These are phyloP conservation scores for Ophiostoma montium DNA, from an alignment of 2,329 filamentous ascomycete species.

Conservation along the genomic window DNA sequence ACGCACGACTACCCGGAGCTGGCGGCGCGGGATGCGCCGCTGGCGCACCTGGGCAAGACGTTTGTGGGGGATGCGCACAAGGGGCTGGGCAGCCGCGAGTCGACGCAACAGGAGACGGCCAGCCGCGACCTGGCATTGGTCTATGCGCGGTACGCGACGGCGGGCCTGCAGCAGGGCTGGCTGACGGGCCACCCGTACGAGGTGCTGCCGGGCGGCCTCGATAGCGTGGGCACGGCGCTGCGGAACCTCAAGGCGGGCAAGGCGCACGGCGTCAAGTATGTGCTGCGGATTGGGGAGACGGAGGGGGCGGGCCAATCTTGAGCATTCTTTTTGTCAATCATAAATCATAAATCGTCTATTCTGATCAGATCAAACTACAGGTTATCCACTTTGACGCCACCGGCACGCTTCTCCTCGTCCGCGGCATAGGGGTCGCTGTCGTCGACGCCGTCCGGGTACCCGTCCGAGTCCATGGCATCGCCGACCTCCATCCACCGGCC, in stretches of 20 bases:
- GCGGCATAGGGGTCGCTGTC: conserved; percentile 3
- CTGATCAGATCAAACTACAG: no score
- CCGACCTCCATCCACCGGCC: conserved; percentile 61
- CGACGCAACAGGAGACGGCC: not conserved
- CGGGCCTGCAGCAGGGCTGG: conserved; percentile 32
- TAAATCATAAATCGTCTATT: no score
- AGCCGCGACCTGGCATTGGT: conserved; percentile 24
- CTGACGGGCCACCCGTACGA: conserved; percentile 35
- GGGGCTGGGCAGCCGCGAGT: not conserved
- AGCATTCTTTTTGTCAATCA: no score
- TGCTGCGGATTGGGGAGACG: conserved; percentile 26
- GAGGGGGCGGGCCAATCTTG: conserved; percentile 2
- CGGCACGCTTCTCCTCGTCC: not conserved
- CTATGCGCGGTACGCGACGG: conserved; percentile 24
- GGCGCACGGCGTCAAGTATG: conserved; percentile 46
- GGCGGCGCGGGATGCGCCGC: conserved; percentile 12
- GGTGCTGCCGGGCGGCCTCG: conserved; percentile 38
- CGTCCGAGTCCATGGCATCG: conserved; percentile 43
- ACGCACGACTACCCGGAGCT: conserved; percentile 13
- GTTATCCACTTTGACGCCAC: not conserved
- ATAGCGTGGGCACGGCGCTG: conserved; percentile 37
- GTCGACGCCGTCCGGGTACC: conserved; percentile 34
- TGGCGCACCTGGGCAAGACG: conserved; percentile 8
- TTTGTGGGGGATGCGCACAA: conserved; percentile 15
- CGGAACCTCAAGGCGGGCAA: conserved; percentile 42